phyloP scores from a whole-genome alignment of 345 rosid genomes.

The Ceriops decandra region DNA sequence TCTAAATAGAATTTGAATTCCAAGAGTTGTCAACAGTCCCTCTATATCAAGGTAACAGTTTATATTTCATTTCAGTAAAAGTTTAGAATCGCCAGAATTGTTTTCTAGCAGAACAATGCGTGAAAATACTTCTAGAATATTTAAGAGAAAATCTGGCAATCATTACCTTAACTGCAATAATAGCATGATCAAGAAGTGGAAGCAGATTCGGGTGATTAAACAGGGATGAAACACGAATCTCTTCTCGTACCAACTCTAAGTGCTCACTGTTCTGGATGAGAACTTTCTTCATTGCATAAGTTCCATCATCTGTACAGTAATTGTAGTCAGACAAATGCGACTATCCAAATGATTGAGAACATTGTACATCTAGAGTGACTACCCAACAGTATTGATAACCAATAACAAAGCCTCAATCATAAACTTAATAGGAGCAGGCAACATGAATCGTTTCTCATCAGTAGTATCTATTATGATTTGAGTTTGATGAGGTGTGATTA shows the following conservation, averaged over 20 bases:
- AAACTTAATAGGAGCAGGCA: no score
- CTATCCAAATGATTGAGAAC: neutral
- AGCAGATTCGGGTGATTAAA: conserved; percentile 87
- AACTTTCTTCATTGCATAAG: conserved; percentile 96
- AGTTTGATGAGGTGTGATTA: no score
- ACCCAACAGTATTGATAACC: no score
- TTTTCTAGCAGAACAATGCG: neutral
- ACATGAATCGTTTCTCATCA: no score
- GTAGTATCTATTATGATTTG: no score
- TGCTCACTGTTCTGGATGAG: conserved; percentile 85
- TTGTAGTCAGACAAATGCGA: neutral
- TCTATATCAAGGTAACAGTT: no score
- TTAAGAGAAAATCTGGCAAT: neutral
- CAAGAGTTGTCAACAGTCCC: no score
- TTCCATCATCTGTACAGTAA: conserved; percentile 65
- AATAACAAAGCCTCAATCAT: no score
- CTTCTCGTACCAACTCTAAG: conserved; percentile 84
- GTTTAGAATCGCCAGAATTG: neutral
- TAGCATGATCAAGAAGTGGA: conserved; percentile 95
- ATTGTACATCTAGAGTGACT: no score
- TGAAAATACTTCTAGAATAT: neutral
- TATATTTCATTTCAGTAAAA: no score
- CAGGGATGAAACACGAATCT: conserved; percentile 84
- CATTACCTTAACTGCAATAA: conserved; percentile 76
- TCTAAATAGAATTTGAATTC: no score